These are phyloP conservation scores for Chlamydomonas reinhardtii DNA, from an alignment of 163 green algal species.

Conservation along the genomic window DNA sequence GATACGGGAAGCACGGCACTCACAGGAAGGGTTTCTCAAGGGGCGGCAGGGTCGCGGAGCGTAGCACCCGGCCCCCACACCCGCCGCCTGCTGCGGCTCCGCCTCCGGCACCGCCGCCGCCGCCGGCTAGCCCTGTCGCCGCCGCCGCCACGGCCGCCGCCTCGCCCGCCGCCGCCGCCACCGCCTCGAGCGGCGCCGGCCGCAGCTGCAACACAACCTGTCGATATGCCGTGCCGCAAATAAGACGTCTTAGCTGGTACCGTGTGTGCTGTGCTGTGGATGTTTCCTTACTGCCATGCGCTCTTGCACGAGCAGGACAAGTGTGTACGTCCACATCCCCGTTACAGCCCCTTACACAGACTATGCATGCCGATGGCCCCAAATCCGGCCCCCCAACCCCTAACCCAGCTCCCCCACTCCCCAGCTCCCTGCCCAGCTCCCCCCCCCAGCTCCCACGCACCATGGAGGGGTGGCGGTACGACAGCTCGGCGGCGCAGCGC, in stretches of 20 bases:
- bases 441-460: not conserved
- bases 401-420: too few species aligned
- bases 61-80: not conserved
- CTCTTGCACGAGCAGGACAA: too few species aligned
- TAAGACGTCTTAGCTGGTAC: too few species aligned
- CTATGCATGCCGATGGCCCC: too few species aligned
- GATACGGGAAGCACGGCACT: too few species aligned
- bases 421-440: too few species aligned
- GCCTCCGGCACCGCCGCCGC: not conserved
- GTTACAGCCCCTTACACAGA: too few species aligned
- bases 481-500: conserved; percentile 23
- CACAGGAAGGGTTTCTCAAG: conserved; percentile 33
- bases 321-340: too few species aligned
- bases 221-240: too few species aligned
- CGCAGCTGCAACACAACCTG: conserved; percentile 22
- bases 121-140: not conserved
- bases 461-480: conserved; percentile 14
- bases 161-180: not conserved
- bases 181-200: not conserved
- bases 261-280: too few species aligned
- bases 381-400: too few species aligned
- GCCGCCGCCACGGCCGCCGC: not conserved
- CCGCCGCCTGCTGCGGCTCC: not conserved
- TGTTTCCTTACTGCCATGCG: too few species aligned
- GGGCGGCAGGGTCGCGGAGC: not conserved